A percentile compares a stretch with the other conserved stretches of the same genome.
Conservation (phyloP, 202 grass and related monocot species). For the Cymbopogon flexuosus region DNA sequence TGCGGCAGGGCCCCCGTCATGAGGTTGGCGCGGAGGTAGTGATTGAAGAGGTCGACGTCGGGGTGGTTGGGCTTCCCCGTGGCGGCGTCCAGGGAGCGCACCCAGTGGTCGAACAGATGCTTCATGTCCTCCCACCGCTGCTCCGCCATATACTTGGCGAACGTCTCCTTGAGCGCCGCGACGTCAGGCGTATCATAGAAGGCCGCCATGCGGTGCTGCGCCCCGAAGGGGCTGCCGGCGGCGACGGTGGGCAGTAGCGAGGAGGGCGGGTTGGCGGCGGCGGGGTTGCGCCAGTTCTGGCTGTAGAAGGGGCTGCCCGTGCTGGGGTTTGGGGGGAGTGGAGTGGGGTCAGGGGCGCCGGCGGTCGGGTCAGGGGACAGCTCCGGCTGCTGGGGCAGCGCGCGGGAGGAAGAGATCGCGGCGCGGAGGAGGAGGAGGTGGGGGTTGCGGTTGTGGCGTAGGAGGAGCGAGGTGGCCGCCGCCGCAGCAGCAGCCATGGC, state of each 20-base stretch:
- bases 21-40: slow-evolving; percentile 72
- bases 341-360: slow-evolving; percentile 30
- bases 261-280: slow-evolving; percentile 25
- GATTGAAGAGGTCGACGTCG: slow-evolving; percentile 84
- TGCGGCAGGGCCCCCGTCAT: slow-evolving; percentile 50
- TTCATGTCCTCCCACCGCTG: slow-evolving; percentile 69
- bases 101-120: slow-evolving; percentile 77
- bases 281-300: slow-evolving; percentile 80
- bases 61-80: slow-evolving; percentile 83
- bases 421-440: slow-evolving; percentile 33
- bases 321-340: slow-evolving; percentile 78
- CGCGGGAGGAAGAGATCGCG: slow-evolving; percentile 60
- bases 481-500: slow-evolving; percentile 58
- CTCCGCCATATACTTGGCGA: slow-evolving; percentile 61
- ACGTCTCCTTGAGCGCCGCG: slow-evolving; percentile 55
- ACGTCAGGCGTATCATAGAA: slow-evolving; percentile 35
- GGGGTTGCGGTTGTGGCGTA: slow-evolving; percentile 37
- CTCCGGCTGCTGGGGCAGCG: slow-evolving; percentile 65
- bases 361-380: slow-evolving; percentile 41
- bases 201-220: slow-evolving; percentile 28
- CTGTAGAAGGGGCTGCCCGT: slow-evolving; percentile 75
- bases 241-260: slow-evolving; percentile 46
- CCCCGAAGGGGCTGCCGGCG: background rate
- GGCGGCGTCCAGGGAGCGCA: slow-evolving; percentile 58
- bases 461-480: slow-evolving; percentile 45